These are phyloP conservation scores for Candida pseudofarinosa DNA, from an alignment of 805 yeast species.

Conservation along the genomic window DNA sequence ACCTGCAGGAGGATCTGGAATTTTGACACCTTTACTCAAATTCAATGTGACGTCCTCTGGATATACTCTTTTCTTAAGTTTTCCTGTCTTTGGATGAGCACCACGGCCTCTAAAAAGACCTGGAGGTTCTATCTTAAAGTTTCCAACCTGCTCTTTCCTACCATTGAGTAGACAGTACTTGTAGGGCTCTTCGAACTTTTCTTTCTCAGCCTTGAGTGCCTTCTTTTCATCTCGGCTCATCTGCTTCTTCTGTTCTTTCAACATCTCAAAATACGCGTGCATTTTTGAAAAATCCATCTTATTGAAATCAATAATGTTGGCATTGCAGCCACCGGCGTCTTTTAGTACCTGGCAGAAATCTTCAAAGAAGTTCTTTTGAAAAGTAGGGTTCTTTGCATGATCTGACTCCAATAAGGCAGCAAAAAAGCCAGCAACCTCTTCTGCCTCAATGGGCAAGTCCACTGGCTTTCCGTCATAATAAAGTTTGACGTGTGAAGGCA, in stretches of 20 bases:
- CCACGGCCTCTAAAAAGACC: constrained; percentile 96
- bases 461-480: constrained; percentile 77
- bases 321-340: constrained; percentile 62
- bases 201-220: constrained; percentile 64
- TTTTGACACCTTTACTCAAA: constrained; percentile 62
- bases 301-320: constrained; percentile 49
- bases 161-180: constrained; percentile 82
- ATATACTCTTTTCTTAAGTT: constrained; percentile 73
- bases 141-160: constrained; percentile 87
- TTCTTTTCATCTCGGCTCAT: constrained; percentile 74
- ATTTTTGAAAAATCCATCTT: constrained; percentile 79
- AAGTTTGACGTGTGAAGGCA: constrained; percentile 73
- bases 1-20: constrained; percentile 84
- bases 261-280: constrained; percentile 62
- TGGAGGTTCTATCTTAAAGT: constrained; percentile 93
- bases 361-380: constrained; percentile 79
- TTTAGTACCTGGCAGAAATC: constrained; percentile 70
- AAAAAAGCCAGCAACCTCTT: constrained; percentile 94
- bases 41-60: constrained; percentile 91
- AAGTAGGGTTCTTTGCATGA: constrained; percentile 81
- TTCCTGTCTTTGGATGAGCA: constrained; percentile 94
- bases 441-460: constrained; percentile 72
- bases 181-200: constrained; percentile 71
- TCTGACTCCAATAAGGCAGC: constrained; percentile 87
- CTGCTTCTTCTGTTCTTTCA: constrained; percentile 68